Conservation (phyloP, 306 rosid genomes). For the Vigna reflexopilosa region DNA sequence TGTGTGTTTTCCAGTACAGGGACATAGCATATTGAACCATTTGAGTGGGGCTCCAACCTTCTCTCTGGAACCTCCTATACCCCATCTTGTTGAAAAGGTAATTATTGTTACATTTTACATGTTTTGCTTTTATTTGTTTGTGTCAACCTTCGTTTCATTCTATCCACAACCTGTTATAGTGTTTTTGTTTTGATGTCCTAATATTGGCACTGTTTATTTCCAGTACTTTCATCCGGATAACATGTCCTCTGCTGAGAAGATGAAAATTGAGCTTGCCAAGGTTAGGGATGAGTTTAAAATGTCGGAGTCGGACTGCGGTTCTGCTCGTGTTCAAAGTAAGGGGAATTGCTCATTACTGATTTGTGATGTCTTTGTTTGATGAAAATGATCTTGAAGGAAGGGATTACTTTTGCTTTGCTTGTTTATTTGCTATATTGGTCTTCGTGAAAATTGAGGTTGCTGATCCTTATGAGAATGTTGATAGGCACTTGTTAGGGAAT, state of each 20-base stretch:
- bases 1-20: neutral
- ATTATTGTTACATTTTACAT: neutral
- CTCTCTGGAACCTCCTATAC: neutral
- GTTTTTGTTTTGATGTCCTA: slow-evolving; percentile 29
- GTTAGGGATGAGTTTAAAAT: slow-evolving; percentile 88
- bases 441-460: slow-evolving; percentile 12
- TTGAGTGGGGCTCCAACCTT: neutral
- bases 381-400: neutral
- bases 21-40: neutral
- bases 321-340: slow-evolving; percentile 93
- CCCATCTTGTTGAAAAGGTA: neutral
- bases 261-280: slow-evolving; percentile 81
- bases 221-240: slow-evolving; percentile 95
- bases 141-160: neutral
- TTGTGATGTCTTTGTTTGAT: slow-evolving; percentile 26
- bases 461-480: slow-evolving; percentile 19
- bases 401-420: neutral
- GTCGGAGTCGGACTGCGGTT: slow-evolving; percentile 96
- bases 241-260: slow-evolving; percentile 83
- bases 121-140: neutral
- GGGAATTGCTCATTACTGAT: slow-evolving; percentile 25
- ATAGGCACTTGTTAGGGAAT: slow-evolving; percentile 25
- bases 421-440: slow-evolving; percentile 28
- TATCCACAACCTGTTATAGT: neutral
- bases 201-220: slow-evolving; percentile 42